Percentiles rank a stretch among this genome's conserved stretches.
Evolutionary conservation across 1,284 basidiomycete species (phyloP).

Genomic region (Moniliophthora roreri): DNA sequence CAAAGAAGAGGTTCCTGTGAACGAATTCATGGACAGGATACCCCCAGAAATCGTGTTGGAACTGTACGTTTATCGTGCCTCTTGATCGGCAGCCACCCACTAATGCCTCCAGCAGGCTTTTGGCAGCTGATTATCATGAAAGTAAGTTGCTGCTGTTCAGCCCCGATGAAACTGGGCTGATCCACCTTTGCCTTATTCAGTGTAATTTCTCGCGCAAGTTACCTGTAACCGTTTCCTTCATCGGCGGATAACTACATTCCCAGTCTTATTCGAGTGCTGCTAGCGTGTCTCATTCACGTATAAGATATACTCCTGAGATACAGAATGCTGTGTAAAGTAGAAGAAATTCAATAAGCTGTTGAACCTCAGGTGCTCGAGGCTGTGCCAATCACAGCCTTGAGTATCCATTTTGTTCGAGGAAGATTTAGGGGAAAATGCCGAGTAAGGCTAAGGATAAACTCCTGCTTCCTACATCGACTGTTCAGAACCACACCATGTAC

Average conservation of each 20-base stretch:
- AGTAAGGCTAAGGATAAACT: background rate
- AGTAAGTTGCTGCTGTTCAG: slow-evolving; percentile 32
- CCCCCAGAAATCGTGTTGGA: slow-evolving; percentile 81
- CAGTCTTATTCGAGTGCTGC: too few species aligned
- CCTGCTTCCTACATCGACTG: background rate
- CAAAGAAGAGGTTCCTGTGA: slow-evolving; percentile 69
- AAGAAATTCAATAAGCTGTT: too few species aligned
- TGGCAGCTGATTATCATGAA: slow-evolving; percentile 77
- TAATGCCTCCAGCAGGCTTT: slow-evolving; percentile 6
- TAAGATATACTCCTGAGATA: too few species aligned
- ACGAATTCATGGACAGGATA: slow-evolving; percentile 75
- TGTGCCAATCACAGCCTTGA: too few species aligned
- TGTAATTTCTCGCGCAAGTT: background rate
- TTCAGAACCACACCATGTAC: background rate
- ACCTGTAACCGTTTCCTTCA: too few species aligned
- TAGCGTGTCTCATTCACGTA: too few species aligned
- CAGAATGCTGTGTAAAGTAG: too few species aligned
- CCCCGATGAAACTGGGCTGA: too few species aligned
- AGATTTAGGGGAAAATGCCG: background rate
- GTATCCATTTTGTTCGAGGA: too few species aligned
- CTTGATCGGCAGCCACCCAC: background rate
- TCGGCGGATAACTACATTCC: too few species aligned
- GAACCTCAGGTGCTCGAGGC: too few species aligned
- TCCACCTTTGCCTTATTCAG: background rate
- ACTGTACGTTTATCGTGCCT: slow-evolving; percentile 55